Evolutionary conservation across 208 protist species (phyloP).

Genomic region (Leishmania braziliensis): DNA sequence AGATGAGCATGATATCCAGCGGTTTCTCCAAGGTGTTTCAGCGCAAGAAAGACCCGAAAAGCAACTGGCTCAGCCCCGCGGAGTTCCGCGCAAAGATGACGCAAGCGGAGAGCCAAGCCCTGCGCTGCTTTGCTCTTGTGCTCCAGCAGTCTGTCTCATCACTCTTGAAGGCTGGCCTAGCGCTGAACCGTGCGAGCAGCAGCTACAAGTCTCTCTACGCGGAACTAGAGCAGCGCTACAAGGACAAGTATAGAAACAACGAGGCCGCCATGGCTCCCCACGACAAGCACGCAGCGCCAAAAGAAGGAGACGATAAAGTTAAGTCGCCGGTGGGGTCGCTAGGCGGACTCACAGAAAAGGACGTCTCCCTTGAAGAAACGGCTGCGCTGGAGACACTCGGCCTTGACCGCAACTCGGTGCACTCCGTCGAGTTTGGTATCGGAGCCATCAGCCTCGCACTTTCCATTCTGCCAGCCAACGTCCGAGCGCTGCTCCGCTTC

Average conservation of each 20-base stretch:
- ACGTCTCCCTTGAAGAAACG: slow-evolving; percentile 22
- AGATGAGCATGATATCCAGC: slow-evolving; percentile 21
- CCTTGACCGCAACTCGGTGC: slow-evolving; percentile 60
- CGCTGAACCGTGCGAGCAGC: slow-evolving; percentile 47
- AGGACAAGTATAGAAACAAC: slow-evolving; percentile 16
- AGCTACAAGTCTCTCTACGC: slow-evolving; percentile 36
- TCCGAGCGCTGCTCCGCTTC: slow-evolving; percentile 43
- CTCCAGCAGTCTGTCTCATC: slow-evolving; percentile 45
- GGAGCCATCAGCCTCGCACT: slow-evolving; percentile 52
- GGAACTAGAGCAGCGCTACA: slow-evolving; percentile 41
- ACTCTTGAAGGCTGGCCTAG: slow-evolving; percentile 51
- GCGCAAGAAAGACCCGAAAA: slow-evolving; percentile 21
- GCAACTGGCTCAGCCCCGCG: slow-evolving; percentile 32
- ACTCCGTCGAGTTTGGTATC: slow-evolving; percentile 50
- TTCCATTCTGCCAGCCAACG: slow-evolving; percentile 46
- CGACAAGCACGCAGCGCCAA: too few relatives aligned
- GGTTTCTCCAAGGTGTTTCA: slow-evolving; percentile 35
- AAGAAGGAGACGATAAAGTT: neutral
- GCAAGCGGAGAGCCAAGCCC: slow-evolving; percentile 43
- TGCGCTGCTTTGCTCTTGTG: slow-evolving; percentile 54
- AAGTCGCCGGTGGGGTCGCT: slow-evolving; percentile 10
- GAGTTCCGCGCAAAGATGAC: slow-evolving; percentile 67
- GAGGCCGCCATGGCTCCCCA: neutral
- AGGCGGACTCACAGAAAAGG: neutral
- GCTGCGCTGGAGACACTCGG: slow-evolving; percentile 36